These are phyloP conservation scores for Phialophora tarda DNA, from an alignment of 2,329 filamentous ascomycete genomes.

Conservation along the genomic window DNA sequence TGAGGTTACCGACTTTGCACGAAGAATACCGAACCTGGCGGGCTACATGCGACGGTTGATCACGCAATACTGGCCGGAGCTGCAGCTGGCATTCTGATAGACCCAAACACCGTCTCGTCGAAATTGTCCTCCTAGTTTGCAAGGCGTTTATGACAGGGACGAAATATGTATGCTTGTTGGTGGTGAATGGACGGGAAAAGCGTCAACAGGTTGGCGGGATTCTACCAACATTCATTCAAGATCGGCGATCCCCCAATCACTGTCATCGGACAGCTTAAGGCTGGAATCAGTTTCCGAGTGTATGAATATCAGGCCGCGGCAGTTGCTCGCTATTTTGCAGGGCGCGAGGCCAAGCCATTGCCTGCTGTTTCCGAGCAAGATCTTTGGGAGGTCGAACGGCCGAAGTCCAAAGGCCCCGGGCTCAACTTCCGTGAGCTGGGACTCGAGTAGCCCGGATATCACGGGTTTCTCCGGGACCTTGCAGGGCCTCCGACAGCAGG, in stretches of 20 bases:
- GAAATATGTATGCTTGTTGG: too few relatives aligned
- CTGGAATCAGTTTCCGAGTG: slow-evolving; percentile 62
- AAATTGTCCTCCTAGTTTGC: too few relatives aligned
- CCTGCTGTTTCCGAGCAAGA: slow-evolving; percentile 41
- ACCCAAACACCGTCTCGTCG: too few relatives aligned
- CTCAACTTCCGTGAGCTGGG: slow-evolving; percentile 41
- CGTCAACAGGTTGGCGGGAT: slow-evolving; percentile 39
- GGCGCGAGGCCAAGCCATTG: slow-evolving; percentile 33
- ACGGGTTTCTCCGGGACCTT: slow-evolving; percentile 49
- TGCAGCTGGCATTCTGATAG: too few relatives aligned
- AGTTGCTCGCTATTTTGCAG: slow-evolving; percentile 51
- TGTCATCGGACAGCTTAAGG: slow-evolving; percentile 59
- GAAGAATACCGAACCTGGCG: too few relatives aligned
- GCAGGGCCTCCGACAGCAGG: slow-evolving; percentile 51
- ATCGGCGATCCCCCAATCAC: slow-evolving; percentile 67
- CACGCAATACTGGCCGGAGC: too few relatives aligned
- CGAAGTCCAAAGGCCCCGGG: slow-evolving; percentile 27
- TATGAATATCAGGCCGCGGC: slow-evolving; percentile 73
- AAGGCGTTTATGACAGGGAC: too few relatives aligned
- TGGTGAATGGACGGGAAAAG: too few relatives aligned
- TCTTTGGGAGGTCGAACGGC: slow-evolving; percentile 41
- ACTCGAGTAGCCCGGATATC: slow-evolving; percentile 49
- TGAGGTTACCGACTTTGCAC: too few relatives aligned
- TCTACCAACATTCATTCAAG: slow-evolving; percentile 74
- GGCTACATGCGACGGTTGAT: too few relatives aligned